Base-by-base conservation (phyloP, 140 eudicot genomes). In the Oenanthe javanica region DNA sequence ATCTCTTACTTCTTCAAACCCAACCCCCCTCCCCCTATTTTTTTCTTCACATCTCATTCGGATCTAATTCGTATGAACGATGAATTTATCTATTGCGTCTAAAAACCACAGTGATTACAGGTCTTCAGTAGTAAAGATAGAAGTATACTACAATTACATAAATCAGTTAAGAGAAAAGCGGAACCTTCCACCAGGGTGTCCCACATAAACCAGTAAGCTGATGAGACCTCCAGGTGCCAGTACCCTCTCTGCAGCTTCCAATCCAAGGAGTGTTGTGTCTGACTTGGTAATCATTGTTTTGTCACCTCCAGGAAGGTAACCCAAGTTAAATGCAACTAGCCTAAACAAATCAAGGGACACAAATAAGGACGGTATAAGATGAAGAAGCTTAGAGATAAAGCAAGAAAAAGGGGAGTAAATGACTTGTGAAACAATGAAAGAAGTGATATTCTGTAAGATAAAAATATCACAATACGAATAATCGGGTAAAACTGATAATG, bases 231-330 rank as follows among this genome's bases (percentile, higher is more conserved):
- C 93, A 9, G 92, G 82, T 72, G 90, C 88, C 74, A 92, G 14
- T 57, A 90, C 79, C 79, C 91, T 87, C 85, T 84, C 85, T 79
- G 98, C 94, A 83, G 92, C 97, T 81, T 89, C 87, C 82, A 94
- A 81, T 79, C 92, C 98, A 23, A 84, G 84, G 27, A 76, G 27
- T 49, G 98, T 92, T 70, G 98, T 92, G 67, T 86, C 90, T 40
- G 95, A 86, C 84, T 80, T 89, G 1, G 98, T 94, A 69, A 86
- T 92, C 42, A 90, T 40, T 23, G 86, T 83, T 86, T 94, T 94
- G 89, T 94, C 92, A 64, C 98, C 90, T 80, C 98, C 98, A 2
- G 97, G 98, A 81, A 94, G 98, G 86, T 94, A 94, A 31, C 98
- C 97, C 86, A 94, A 90, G 88, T 94, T 94, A 90, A 94, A 94